Conservation (phyloP, 2,329 filamentous ascomycete genomes). For the Pseudocercospora cruenta region DNA sequence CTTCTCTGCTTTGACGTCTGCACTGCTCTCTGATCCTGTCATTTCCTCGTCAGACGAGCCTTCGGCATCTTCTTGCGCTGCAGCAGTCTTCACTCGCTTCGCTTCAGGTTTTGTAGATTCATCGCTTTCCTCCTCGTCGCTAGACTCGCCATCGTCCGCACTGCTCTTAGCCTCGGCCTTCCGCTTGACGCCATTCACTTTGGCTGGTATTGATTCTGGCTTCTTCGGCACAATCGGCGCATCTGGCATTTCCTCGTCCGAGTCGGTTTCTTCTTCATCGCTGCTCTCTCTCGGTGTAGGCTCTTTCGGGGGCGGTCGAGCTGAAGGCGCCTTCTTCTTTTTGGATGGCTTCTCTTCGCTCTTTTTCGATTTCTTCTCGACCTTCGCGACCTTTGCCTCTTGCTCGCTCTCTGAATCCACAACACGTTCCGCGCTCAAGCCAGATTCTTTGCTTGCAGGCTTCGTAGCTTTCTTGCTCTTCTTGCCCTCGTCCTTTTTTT, state of each 20-base stretch:
- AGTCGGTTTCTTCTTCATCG: slow-evolving; percentile 33
- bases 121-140: slow-evolving; percentile 19
- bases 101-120: slow-evolving; percentile 17
- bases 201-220: slow-evolving; percentile 20
- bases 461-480: slow-evolving; percentile 18
- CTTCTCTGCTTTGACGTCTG: neutral
- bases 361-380: slow-evolving; percentile 3
- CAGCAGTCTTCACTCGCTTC: slow-evolving; percentile 17
- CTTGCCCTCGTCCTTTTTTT: slow-evolving; percentile 25
- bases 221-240: slow-evolving; percentile 19
- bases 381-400: slow-evolving; percentile 25
- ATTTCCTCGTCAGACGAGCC: slow-evolving; percentile 1
- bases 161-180: slow-evolving; percentile 27
- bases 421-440: slow-evolving; percentile 28
- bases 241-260: slow-evolving; percentile 20
- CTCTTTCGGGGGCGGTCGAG: slow-evolving; percentile 9
- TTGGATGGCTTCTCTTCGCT: neutral
- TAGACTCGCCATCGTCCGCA: slow-evolving; percentile 9
- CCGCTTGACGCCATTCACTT: slow-evolving; percentile 38
- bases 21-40: slow-evolving; percentile 1
- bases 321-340: slow-evolving; percentile 8
- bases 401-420: slow-evolving; percentile 41
- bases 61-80: neutral
- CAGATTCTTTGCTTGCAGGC: slow-evolving; percentile 15
- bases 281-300: slow-evolving; percentile 16